Conservation (phyloP, 352 stramenopile genomes). For the Globisporangium spinosum region DNA sequence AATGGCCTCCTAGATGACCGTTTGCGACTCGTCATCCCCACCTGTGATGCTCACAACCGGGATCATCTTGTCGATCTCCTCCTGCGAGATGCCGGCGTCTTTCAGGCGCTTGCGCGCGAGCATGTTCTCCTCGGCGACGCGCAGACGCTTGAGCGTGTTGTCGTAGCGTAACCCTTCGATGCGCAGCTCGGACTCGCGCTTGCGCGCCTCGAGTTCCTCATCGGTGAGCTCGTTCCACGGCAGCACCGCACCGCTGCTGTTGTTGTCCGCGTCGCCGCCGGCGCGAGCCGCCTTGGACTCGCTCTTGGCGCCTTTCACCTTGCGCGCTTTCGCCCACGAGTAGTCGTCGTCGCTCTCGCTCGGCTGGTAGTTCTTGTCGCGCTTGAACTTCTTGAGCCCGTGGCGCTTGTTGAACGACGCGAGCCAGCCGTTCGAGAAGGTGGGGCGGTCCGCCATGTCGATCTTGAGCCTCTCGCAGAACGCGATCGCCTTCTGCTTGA, state of each 20-base stretch:
- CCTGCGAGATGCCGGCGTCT: constrained; percentile 28
- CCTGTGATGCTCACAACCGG: constrained; percentile 5
- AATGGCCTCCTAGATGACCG: constrained; percentile 3
- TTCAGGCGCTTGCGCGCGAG: constrained; percentile 45
- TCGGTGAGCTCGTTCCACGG: constrained; percentile 19
- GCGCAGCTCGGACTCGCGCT: constrained; percentile 22
- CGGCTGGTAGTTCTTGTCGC: constrained; percentile 16
- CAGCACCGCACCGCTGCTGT: not conserved
- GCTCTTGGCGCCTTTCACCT: constrained; percentile 3
- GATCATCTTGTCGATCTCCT: constrained; percentile 22
- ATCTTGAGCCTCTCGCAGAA: constrained; percentile 20
- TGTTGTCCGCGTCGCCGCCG: not conserved
- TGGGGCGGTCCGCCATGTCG: constrained; percentile 11
- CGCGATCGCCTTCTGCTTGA: constrained; percentile 19
- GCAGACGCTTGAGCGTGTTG: constrained; percentile 22
- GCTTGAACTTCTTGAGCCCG: constrained; percentile 24
- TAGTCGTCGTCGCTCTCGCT: constrained; percentile 22
- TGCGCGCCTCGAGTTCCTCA: constrained; percentile 17
- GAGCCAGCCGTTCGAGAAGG: constrained; percentile 83
- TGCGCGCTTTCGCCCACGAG: constrained; percentile 16
- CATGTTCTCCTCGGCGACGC: constrained; percentile 21
- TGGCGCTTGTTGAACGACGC: constrained; percentile 74
- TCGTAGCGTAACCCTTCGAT: constrained; percentile 22
- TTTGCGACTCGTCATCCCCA: constrained; percentile 3
- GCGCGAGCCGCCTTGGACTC: not conserved